phyloP scores from a whole-genome alignment of 2,329 filamentous ascomycete genomes.

The Endocalyx cinctus region DNA sequence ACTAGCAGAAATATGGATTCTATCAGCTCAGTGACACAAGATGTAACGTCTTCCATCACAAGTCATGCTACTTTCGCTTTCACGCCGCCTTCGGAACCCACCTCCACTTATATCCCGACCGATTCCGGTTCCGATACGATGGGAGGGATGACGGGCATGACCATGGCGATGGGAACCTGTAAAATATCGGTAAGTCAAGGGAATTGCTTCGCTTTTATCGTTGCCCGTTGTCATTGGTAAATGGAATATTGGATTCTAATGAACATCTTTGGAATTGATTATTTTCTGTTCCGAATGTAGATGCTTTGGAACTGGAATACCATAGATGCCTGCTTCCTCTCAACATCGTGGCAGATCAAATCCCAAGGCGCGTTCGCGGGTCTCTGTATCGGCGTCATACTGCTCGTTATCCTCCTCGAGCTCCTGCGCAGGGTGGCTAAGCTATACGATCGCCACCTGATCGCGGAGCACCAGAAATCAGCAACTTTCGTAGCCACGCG shows the following conservation, averaged over 20 bases:
- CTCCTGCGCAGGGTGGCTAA: conserved; percentile 63
- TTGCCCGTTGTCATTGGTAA: neutral
- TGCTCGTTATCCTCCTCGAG: conserved; percentile 71
- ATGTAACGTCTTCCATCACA: too few relatives aligned
- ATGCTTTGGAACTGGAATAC: conserved; percentile 83
- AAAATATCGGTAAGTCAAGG: conserved; percentile 18
- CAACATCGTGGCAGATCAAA: conserved; percentile 66
- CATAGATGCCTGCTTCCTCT: conserved; percentile 69
- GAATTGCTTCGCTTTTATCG: neutral
- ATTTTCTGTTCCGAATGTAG: conserved; percentile 31
- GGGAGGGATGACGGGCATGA: conserved; percentile 6
- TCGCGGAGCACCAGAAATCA: conserved; percentile 37
- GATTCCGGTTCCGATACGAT: neutral
- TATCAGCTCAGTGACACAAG: too few relatives aligned
- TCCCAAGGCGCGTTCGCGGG: conserved; percentile 70
- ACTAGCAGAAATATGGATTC: conserved; percentile 12
- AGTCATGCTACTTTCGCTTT: conserved; percentile 7
- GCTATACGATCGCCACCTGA: conserved; percentile 66
- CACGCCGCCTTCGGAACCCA: conserved; percentile 2
- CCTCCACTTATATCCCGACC: conserved; percentile 6
- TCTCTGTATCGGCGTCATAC: conserved; percentile 71
- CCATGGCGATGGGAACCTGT: conserved; percentile 9
- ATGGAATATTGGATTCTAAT: too few relatives aligned
- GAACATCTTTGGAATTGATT: neutral
- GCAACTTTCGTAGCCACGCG: conserved; percentile 8